phyloP scores from a whole-genome alignment of 2,329 filamentous ascomycete species.

The Nemania diffusa region DNA sequence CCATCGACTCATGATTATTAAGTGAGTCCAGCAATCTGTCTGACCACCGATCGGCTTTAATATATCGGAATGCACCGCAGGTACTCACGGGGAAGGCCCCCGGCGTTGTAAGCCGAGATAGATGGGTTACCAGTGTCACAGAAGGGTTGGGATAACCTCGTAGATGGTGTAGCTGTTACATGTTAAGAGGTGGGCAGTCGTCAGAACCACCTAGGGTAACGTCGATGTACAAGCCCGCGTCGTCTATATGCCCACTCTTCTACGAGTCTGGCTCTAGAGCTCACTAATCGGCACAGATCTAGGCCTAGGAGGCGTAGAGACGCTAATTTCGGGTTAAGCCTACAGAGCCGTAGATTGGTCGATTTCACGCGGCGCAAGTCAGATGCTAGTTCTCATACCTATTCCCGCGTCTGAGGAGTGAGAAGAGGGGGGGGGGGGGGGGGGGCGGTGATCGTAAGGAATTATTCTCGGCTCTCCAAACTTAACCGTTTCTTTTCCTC shows the following conservation, averaged over 20 bases:
- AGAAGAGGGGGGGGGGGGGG: background rate
- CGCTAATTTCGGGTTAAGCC: constrained; percentile 19
- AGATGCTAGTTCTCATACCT: constrained; percentile 2
- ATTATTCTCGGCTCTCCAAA: background rate
- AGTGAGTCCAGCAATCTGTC: constrained; percentile 5
- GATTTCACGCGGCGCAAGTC: background rate
- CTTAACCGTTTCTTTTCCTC: background rate
- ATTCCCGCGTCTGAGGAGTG: constrained; percentile 6
- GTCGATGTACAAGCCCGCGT: background rate
- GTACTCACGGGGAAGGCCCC: constrained; percentile 19
- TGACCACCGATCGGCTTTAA: constrained; percentile 34
- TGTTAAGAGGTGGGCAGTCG: background rate
- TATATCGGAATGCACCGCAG: constrained; percentile 20
- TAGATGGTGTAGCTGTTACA: background rate
- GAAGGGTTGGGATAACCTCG: background rate
- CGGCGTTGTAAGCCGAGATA: constrained; percentile 15
- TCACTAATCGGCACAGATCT: background rate
- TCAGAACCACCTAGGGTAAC: constrained; percentile 3
- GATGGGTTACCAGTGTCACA: constrained; percentile 9
- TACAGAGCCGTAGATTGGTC: constrained; percentile 7
- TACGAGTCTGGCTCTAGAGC: constrained; percentile 15
- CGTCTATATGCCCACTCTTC: background rate
- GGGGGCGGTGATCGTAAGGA: background rate
- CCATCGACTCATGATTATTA: constrained; percentile 4
- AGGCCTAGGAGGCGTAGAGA: background rate